A percentile compares a stretch with the other conserved stretches of the same genome.
These are phyloP conservation scores for Puccinia horiana DNA, from an alignment of 1,284 basidiomycete genomes.

Conservation along the genomic window DNA sequence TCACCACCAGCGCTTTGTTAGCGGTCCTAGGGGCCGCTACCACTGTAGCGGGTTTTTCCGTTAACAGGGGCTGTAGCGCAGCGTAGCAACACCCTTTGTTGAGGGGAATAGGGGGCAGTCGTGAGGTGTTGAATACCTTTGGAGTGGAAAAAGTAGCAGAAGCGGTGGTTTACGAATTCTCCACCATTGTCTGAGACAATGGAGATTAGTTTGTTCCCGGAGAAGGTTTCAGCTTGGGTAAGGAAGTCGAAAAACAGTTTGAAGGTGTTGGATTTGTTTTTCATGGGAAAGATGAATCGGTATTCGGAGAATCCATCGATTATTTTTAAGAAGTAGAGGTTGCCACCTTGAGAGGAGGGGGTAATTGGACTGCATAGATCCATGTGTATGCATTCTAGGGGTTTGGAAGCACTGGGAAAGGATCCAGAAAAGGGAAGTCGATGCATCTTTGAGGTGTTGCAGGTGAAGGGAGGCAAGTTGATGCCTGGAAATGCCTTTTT, in stretches of 20 bases:
- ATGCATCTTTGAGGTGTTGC: too few relatives aligned
- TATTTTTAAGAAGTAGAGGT: too few relatives aligned
- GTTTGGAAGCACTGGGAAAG: background rate
- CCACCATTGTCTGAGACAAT: background rate
- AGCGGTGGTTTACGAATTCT: background rate
- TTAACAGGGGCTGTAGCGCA: too few relatives aligned
- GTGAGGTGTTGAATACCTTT: background rate
- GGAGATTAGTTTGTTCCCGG: background rate
- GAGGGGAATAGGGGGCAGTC: background rate
- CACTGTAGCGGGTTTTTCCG: too few relatives aligned
- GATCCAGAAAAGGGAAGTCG: background rate
- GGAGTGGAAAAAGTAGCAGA: background rate
- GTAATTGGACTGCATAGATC: background rate
- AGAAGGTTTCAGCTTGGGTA: background rate
- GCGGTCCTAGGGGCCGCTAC: too few relatives aligned
- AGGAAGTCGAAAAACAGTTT: background rate
- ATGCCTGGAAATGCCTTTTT: background rate
- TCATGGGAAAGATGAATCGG: background rate
- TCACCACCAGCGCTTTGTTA: too few relatives aligned
- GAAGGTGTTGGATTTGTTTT: background rate
- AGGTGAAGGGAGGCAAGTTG: too few relatives aligned
- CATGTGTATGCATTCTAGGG: conserved; percentile 19
- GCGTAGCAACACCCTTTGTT: too few relatives aligned
- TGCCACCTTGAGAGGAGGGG: too few relatives aligned
- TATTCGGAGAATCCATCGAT: background rate